phyloP scores from a whole-genome alignment of 169 alveolate genomes.

The Plasmodium coatneyi region DNA sequence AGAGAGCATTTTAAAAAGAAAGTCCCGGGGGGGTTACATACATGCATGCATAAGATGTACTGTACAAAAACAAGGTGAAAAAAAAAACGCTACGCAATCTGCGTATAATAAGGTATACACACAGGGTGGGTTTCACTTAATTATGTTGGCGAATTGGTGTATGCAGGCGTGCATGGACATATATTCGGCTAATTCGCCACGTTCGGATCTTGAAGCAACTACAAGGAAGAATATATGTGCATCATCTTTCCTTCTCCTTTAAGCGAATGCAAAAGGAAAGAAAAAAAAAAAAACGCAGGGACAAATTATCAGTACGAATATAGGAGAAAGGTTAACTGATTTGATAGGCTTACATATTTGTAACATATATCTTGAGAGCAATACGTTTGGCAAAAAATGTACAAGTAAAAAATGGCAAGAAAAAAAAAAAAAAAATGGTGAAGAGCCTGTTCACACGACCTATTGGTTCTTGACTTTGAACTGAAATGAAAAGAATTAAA shows the following conservation, averaged over 20 bases:
- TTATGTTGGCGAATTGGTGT: neutral
- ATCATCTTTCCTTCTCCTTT: neutral
- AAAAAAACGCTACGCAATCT: neutral
- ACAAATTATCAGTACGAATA: neutral
- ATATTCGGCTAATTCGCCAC: neutral
- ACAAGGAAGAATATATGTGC: neutral
- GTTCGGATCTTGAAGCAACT: neutral
- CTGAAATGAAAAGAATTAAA: neutral
- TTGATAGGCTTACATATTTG: neutral
- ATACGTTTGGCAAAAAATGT: neutral
- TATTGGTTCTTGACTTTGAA: neutral
- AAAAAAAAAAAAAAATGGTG: neutral
- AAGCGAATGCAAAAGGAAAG: neutral
- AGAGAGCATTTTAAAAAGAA: conserved; percentile 3
- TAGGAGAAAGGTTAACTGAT: neutral
- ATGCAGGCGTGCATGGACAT: neutral
- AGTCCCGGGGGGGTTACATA: neutral
- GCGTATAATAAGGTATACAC: neutral
- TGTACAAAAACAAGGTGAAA: conserved; percentile 24
- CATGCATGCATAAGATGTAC: neutral
- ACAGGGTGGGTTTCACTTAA: neutral
- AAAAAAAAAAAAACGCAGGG: neutral
- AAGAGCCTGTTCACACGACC: neutral
- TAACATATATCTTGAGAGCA: neutral
- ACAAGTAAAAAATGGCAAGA: neutral